These are phyloP conservation scores for Podospora pseudocomata DNA, from an alignment of 495 filamentous ascomycete genomes.

Conservation along the genomic window DNA sequence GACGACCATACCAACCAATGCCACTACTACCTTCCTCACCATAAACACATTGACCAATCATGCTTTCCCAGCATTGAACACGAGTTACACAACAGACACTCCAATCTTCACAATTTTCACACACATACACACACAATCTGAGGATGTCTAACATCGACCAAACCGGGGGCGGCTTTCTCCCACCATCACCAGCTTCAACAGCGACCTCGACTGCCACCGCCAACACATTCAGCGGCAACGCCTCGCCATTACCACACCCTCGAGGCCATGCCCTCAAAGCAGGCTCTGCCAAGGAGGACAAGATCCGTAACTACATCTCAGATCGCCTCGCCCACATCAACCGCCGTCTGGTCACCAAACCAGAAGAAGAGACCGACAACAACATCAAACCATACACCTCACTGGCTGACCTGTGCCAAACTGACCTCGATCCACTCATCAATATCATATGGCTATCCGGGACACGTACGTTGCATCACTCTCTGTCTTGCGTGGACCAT, in stretches of 20 bases:
- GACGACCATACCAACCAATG: too few relatives aligned
- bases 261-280: slow-evolving; percentile 61
- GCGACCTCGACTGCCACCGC: slow-evolving; percentile 37
- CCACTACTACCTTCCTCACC: too few relatives aligned
- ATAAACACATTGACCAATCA: too few relatives aligned
- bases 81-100: too few relatives aligned
- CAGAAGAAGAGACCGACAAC: slow-evolving; percentile 34
- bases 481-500: too few relatives aligned
- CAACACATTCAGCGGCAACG: slow-evolving; percentile 31
- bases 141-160: slow-evolving; percentile 37
- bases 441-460: slow-evolving; percentile 80
- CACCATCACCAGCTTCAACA: slow-evolving; percentile 54
- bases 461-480: slow-evolving; percentile 58
- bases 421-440: slow-evolving; percentile 64
- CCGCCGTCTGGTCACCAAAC: slow-evolving; percentile 58
- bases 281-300: slow-evolving; percentile 72
- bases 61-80: too few relatives aligned
- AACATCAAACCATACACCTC: slow-evolving; percentile 61
- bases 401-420: slow-evolving; percentile 60
- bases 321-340: slow-evolving; percentile 59
- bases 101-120: not conserved
- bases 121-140: slow-evolving; percentile 9
- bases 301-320: slow-evolving; percentile 68
- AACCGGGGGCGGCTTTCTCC: slow-evolving; percentile 47
- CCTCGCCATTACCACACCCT: slow-evolving; percentile 54